Percentiles rank a stretch among this genome's conserved stretches.
phyloP scores from a whole-genome alignment of 305 asterid genomes.

The Fraxinus paxiana region DNA sequence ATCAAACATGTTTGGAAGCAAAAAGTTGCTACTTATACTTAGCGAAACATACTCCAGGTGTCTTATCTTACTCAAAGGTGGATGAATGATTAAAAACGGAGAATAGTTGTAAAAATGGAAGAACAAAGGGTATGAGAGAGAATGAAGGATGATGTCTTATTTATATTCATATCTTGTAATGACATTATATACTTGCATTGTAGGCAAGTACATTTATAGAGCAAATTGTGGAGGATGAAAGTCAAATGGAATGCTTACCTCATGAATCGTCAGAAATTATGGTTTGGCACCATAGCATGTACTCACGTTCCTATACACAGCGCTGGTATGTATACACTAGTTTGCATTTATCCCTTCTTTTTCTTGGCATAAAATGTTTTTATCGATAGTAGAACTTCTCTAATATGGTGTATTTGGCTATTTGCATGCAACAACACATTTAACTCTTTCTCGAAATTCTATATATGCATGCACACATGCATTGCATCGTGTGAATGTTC shows the following conservation, averaged over 20 bases:
- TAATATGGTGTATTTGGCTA: neutral
- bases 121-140: neutral
- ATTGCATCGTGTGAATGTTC: neutral
- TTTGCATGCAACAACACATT: neutral
- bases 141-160: neutral
- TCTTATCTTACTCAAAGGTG: neutral
- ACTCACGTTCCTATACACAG: slow-evolving; percentile 29
- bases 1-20: neutral
- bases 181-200: slow-evolving; percentile 18
- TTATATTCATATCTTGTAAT: neutral
- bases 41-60: neutral
- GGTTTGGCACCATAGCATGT: slow-evolving; percentile 59
- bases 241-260: slow-evolving; percentile 74
- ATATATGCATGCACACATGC: neutral
- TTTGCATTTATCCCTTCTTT: slow-evolving; percentile 28
- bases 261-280: slow-evolving; percentile 39
- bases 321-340: slow-evolving; percentile 27
- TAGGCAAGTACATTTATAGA: slow-evolving; percentile 64
- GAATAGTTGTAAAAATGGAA: neutral
- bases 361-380: slow-evolving; percentile 1
- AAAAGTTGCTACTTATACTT: neutral
- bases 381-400: neutral
- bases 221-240: slow-evolving; percentile 77
- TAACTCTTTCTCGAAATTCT: neutral
- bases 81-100: neutral